These are phyloP conservation scores for Kwoniella europaea DNA, from an alignment of 768 basidiomycete genomes.

Conservation along the genomic window DNA sequence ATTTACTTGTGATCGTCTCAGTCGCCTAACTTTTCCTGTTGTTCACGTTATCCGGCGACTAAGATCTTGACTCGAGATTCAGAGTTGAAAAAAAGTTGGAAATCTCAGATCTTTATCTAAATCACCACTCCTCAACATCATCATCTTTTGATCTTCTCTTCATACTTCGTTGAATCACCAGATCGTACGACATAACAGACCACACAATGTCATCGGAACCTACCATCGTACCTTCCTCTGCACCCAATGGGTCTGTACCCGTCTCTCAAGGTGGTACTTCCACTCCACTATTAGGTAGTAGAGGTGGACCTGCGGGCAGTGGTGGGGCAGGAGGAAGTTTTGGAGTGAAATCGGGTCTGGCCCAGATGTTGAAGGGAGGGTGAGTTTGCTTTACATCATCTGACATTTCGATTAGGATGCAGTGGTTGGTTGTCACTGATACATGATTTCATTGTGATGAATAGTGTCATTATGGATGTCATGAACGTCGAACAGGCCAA, in stretches of 20 bases:
- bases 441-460: not conserved
- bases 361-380: slow-evolving; percentile 86
- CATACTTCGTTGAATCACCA: not conserved
- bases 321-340: slow-evolving; percentile 53
- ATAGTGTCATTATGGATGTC: slow-evolving; percentile 77
- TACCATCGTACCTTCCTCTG: slow-evolving; percentile 49
- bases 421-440: not conserved
- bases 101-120: too few relatives aligned
- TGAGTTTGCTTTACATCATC: slow-evolving; percentile 9
- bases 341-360: slow-evolving; percentile 84
- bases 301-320: slow-evolving; percentile 26
- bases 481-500: slow-evolving; percentile 66
- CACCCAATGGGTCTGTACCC: slow-evolving; percentile 28
- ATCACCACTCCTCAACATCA: too few relatives aligned
- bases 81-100: not conserved
- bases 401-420: too few relatives aligned
- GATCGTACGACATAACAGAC: not conserved
- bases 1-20: not conserved
- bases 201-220: slow-evolving; percentile 41
- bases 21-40: not conserved
- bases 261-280: slow-evolving; percentile 31
- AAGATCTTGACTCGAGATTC: not conserved
- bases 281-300: slow-evolving; percentile 39
- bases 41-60: slow-evolving; percentile 11
- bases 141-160: too few relatives aligned